Base-by-base conservation (phyloP, 371 early-diverging fungal species). In the Mucor irregularis region DNA sequence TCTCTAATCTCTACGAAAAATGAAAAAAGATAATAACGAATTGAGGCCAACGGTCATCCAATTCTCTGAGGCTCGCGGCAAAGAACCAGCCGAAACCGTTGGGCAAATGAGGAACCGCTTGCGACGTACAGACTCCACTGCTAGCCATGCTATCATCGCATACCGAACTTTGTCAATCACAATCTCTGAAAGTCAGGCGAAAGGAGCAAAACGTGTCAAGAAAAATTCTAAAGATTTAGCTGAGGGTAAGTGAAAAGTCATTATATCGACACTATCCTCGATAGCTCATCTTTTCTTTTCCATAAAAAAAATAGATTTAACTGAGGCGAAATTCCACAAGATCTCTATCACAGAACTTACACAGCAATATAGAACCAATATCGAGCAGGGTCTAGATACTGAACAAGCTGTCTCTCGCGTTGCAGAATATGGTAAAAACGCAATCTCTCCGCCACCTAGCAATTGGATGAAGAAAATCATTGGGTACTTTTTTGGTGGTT, bases 341-440 rank as follows among this genome's bases (percentile, higher is more conserved):
- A 24, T 58, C 1, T 55, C 68, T 21, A 30, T 61, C 11, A 43
- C 64, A 30, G 81, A 83, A 53, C 28, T 83, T 4, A 45, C 48
- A 16, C 69, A 73, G 17, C 77, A 78, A 43, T 81, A 81, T 48
- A 70, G 68, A 54, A 73, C 80, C 3, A 64, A 65, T 33, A 48
- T 63, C 17, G 62, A 67, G 0, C 66, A 53, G 5, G 86, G 86
- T 8, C 60, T 86, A 3, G 73, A 71, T 14, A 47, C 51, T 19
- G 42, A 47, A 4, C 78, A 77, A 17, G 71, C 70, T 16, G 16
- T 47, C 4, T 57, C 65, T n/a, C 73, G 82, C 26, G 60, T 74
- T 6, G 54, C 57, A n/a, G 64, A 71, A 31, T 69, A 82, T 53
- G 84, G 84, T 1, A 74, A 62, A 8, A 84, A 86, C 39, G 40